These are phyloP conservation scores for Yamadazyma siamensis DNA, from an alignment of 1,139 yeast genomes.

Conservation along the genomic window DNA sequence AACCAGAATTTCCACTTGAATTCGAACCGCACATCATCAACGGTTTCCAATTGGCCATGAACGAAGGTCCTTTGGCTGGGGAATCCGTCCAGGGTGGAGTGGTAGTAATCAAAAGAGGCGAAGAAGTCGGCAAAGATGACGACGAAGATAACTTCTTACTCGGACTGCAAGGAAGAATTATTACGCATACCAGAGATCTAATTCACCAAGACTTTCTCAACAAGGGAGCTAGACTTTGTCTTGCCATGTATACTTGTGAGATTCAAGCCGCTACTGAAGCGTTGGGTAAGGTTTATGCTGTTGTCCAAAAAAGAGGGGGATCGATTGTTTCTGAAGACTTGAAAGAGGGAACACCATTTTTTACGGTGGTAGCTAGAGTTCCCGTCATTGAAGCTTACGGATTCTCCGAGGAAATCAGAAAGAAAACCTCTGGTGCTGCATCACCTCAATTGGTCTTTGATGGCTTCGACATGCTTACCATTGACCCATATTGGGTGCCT, in stretches of 20 bases:
- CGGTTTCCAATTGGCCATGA: conserved; percentile 81
- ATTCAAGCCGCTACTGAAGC: conserved; percentile 95
- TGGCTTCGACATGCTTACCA: conserved; percentile 81
- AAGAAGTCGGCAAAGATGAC: conserved; percentile 22
- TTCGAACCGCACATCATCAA: conserved; percentile 68
- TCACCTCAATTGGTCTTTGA: conserved; percentile 90
- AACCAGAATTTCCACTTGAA: conserved; percentile 29
- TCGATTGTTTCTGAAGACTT: conserved; percentile 83
- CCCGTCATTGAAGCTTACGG: conserved; percentile 98
- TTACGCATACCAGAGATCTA: conserved; percentile 69
- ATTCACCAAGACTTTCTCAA: conserved; percentile 68
- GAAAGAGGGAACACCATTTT: conserved; percentile 98
- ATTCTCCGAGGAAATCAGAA: conserved; percentile 90
- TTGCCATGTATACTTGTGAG: conserved; percentile 93
- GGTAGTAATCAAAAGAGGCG: conserved; percentile 38
- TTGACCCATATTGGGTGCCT: conserved; percentile 99
- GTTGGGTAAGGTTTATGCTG: conserved; percentile 92
- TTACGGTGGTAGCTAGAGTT: conserved; percentile 76
- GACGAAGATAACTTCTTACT: conserved; percentile 26
- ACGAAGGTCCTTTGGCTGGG: conserved; percentile 83
- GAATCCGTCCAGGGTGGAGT: conserved; percentile 87
- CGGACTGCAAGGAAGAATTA: conserved; percentile 64
- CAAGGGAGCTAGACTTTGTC: conserved; percentile 84
- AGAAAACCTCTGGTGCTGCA: conserved; percentile 94
- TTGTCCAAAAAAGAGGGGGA: conserved; percentile 87